Evolutionary conservation across 2,329 filamentous ascomycete genomes (phyloP).

Genomic region (Aspergillus tamarii): DNA sequence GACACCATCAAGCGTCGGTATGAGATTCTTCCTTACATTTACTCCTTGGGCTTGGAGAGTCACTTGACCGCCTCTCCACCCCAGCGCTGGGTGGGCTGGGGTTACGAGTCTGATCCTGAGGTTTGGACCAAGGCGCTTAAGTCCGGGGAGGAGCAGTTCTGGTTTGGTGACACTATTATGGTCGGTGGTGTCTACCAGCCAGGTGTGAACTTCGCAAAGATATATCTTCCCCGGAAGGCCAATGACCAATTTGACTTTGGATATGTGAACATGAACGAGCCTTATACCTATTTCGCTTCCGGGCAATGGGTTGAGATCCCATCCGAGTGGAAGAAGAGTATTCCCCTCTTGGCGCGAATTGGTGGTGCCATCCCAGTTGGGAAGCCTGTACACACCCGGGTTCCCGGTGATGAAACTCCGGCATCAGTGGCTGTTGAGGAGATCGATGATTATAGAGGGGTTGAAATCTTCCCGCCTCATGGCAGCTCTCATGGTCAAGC

Average conservation of each 20-base stretch:
- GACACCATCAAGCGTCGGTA: conserved; percentile 71
- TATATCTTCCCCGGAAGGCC: conserved; percentile 63
- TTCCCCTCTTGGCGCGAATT: conserved; percentile 59
- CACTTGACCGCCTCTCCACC: conserved; percentile 65
- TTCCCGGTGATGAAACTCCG: conserved; percentile 54
- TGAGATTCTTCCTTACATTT: conserved; percentile 72
- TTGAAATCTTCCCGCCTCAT: conserved; percentile 61
- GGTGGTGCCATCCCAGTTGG: conserved; percentile 60
- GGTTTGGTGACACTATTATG: conserved; percentile 69
- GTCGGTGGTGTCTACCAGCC: conserved; percentile 70
- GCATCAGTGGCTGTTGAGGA: conserved; percentile 45
- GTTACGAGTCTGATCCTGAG: conserved; percentile 67
- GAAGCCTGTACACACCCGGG: conserved; percentile 54
- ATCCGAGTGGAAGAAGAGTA: conserved; percentile 57
- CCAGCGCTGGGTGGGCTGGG: conserved; percentile 75
- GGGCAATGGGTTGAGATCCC: conserved; percentile 58
- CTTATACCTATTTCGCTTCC: conserved; percentile 60
- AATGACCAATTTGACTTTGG: conserved; percentile 54
- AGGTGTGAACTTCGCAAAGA: conserved; percentile 54
- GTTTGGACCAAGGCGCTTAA: conserved; percentile 66
- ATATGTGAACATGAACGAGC: conserved; percentile 65
- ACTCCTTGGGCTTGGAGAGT: conserved; percentile 65
- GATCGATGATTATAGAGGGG: conserved; percentile 58
- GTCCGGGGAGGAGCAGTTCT: conserved; percentile 71
- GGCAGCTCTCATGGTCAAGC: conserved; percentile 43